phyloP scores from a whole-genome alignment of 2,329 filamentous ascomycete species.

The Gaeumannomyces tritici region DNA sequence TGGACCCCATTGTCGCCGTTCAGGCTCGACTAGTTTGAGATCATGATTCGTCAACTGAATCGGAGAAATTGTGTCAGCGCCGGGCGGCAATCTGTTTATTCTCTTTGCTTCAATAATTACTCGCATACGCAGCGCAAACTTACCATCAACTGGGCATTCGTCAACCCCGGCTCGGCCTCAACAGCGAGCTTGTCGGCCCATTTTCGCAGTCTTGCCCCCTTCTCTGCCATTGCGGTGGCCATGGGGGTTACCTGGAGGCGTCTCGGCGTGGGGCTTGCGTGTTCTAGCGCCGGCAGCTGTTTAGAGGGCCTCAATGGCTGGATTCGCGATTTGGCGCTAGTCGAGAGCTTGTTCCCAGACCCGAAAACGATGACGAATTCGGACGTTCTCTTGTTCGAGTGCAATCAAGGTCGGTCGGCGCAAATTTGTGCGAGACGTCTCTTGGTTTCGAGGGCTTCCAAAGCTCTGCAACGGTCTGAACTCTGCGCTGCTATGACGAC shows the following conservation, averaged over 20 bases:
- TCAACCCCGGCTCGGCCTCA: conserved; percentile 66
- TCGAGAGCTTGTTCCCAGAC: background rate
- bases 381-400: background rate
- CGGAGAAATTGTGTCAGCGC: background rate
- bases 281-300: background rate
- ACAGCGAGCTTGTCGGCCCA: conserved; percentile 58
- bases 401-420: background rate
- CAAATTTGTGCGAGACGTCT: background rate
- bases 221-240: conserved; percentile 1
- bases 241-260: no score
- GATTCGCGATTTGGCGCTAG: background rate
- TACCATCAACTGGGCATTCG: conserved; percentile 70
- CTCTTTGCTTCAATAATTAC: background rate
- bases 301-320: background rate
- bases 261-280: background rate
- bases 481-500: background rate
- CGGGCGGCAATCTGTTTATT: background rate
- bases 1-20: conserved; percentile 70
- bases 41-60: conserved; percentile 73
- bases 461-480: background rate
- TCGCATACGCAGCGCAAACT: conserved; percentile 8
- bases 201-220: conserved; percentile 25
- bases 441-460: background rate
- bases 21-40: conserved; percentile 70
- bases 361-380: background rate